phyloP scores from a whole-genome alignment of 2,329 filamentous ascomycete genomes.

The Aspergillus felis region DNA sequence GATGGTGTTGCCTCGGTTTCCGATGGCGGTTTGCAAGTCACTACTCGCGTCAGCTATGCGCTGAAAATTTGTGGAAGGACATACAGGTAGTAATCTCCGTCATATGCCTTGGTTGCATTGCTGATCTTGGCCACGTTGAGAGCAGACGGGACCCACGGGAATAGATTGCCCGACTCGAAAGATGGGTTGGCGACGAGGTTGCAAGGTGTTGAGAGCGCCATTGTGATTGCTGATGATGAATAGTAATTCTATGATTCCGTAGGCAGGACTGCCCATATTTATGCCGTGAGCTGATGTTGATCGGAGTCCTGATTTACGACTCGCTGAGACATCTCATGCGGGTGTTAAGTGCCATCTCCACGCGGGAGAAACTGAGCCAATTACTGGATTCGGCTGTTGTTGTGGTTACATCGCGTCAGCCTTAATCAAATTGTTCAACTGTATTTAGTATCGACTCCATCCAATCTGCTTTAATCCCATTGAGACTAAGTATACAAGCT shows the following conservation, averaged over 20 bases:
- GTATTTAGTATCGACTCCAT: no score
- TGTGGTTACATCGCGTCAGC: no score
- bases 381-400: background rate
- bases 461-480: no score
- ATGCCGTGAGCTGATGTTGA: background rate
- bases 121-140: slow-evolving; percentile 17
- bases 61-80: background rate
- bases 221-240: background rate
- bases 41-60: background rate
- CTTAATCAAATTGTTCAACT: no score
- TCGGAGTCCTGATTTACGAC: background rate
- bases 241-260: background rate
- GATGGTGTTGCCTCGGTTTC: slow-evolving; percentile 17
- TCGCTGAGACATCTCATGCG: background rate
- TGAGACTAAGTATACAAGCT: no score
- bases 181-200: slow-evolving; percentile 20
- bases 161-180: slow-evolving; percentile 19
- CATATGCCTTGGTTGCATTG: slow-evolving; percentile 13
- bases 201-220: slow-evolving; percentile 15
- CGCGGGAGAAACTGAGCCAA: background rate
- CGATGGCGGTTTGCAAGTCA: slow-evolving; percentile 16
- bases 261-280: no score
- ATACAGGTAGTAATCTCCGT: slow-evolving; percentile 20
- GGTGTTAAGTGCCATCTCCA: background rate
- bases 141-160: slow-evolving; percentile 17